These are phyloP conservation scores for Silene conica DNA, from an alignment of 148 eudicot genomes.

Conservation along the genomic window DNA sequence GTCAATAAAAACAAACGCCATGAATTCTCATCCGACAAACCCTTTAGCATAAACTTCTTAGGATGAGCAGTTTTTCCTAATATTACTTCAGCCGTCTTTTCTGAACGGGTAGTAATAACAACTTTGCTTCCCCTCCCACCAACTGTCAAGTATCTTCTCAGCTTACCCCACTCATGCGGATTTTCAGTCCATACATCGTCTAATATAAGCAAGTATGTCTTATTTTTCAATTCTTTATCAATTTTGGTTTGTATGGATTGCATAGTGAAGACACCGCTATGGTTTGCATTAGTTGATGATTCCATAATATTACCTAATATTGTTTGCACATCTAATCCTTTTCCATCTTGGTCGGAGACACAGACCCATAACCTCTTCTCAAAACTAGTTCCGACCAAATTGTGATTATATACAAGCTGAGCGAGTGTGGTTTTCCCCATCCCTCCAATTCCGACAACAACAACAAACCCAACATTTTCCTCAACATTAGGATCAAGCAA, in stretches of 20 bases:
- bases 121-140: not conserved
- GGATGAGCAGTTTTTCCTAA: not conserved
- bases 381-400: not conserved
- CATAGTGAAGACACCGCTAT: not conserved
- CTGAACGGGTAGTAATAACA: not conserved
- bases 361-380: not conserved
- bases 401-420: not conserved
- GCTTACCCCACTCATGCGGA: not conserved
- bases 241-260: not conserved
- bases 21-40: not conserved
- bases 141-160: not conserved
- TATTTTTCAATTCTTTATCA: too few relatives aligned
- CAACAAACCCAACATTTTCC: conserved; percentile 1
- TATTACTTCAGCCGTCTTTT: not conserved
- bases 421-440: conserved; percentile 5
- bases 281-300: not conserved
- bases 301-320: not conserved
- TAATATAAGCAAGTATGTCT: not conserved
- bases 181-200: not conserved
- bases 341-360: conserved; percentile 1
- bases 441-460: not conserved
- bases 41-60: not conserved
- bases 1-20: not conserved
- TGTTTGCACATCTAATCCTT: not conserved
- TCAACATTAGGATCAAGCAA: not conserved